Percentiles rank a stretch among this genome's conserved stretches.
Evolutionary conservation across 441 rosid genomes (phyloP).

Genomic region (Flueggea neowawraea): DNA sequence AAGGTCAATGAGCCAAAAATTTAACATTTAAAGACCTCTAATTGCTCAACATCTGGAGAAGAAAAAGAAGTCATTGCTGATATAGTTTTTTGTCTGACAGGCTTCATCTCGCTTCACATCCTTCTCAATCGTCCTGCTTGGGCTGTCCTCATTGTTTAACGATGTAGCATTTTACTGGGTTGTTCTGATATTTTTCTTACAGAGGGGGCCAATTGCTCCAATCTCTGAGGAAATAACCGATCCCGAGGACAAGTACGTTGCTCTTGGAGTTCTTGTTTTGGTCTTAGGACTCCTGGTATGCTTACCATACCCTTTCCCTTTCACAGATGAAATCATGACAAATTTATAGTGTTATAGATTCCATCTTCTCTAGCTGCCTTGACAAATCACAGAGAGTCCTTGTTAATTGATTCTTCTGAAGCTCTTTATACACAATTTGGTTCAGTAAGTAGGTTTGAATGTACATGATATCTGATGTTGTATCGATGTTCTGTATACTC

Average conservation of each 20-base stretch:
- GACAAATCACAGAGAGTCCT: too few relatives aligned
- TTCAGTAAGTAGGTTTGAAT: too few relatives aligned
- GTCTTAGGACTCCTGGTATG: slow-evolving; percentile 73
- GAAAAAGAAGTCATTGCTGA: slow-evolving; percentile 6
- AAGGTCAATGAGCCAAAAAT: too few relatives aligned
- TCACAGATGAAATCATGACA: slow-evolving; percentile 41
- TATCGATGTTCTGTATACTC: too few relatives aligned
- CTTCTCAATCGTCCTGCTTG: slow-evolving; percentile 64
- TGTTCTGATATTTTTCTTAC: slow-evolving; percentile 73
- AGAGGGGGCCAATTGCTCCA: slow-evolving; percentile 87
- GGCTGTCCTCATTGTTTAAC: slow-evolving; percentile 66
- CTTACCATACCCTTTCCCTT: slow-evolving; percentile 85
- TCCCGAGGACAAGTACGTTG: slow-evolving; percentile 59
- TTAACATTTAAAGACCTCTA: too few relatives aligned
- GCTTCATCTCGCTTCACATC: slow-evolving; percentile 66
- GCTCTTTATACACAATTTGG: too few relatives aligned
- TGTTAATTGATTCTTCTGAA: too few relatives aligned
- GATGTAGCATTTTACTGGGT: slow-evolving; percentile 96
- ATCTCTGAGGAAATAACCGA: slow-evolving; percentile 70
- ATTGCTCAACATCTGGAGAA: too few relatives aligned
- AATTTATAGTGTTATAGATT: slow-evolving; percentile 29
- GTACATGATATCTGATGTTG: too few relatives aligned
- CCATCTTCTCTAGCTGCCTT: background rate
- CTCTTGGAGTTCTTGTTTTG: slow-evolving; percentile 62
- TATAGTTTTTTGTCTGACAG: slow-evolving; percentile 32